These are phyloP conservation scores for Cladophialophora immunda DNA, from an alignment of 2,329 filamentous ascomycete genomes.

Conservation along the genomic window DNA sequence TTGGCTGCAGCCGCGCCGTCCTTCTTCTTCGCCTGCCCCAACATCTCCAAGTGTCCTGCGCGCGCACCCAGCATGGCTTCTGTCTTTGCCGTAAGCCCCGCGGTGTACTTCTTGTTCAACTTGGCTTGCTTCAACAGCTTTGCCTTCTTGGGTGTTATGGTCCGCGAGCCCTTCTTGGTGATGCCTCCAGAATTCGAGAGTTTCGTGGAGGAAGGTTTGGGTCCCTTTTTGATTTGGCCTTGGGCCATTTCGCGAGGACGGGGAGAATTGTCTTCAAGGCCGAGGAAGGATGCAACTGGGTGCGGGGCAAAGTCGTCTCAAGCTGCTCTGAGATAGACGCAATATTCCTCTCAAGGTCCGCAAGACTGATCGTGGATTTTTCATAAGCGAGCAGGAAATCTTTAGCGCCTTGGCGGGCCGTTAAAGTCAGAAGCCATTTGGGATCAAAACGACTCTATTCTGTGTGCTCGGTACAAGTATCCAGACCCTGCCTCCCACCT, in stretches of 20 bases:
- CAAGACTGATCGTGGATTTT: not conserved
- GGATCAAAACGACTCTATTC: not conserved
- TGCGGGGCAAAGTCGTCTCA: not conserved
- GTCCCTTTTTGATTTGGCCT: constrained; percentile 38
- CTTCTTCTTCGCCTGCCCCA: constrained; percentile 72
- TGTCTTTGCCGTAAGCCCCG: constrained; percentile 70
- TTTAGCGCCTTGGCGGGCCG: not conserved
- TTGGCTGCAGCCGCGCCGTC: constrained; percentile 33
- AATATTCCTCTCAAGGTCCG: not conserved
- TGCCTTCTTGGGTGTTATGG: constrained; percentile 73
- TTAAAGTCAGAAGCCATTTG: not conserved
- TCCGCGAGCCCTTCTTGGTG: constrained; percentile 66
- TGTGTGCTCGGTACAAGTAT: not conserved
- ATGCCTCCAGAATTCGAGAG: constrained; percentile 45
- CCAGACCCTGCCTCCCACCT: not conserved
- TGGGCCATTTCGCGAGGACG: constrained; percentile 34
- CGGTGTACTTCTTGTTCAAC: constrained; percentile 72
- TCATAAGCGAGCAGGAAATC: not conserved
- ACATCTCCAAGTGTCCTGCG: constrained; percentile 74
- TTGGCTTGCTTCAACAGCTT: constrained; percentile 67
- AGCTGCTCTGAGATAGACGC: not conserved
- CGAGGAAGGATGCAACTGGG: not conserved
- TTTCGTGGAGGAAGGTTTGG: constrained; percentile 25
- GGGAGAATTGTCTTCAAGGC: not conserved
- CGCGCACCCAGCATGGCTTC: constrained; percentile 72